Evolutionary conservation across 495 filamentous ascomycete species (phyloP).

Genomic region (Penicillium arizonense): DNA sequence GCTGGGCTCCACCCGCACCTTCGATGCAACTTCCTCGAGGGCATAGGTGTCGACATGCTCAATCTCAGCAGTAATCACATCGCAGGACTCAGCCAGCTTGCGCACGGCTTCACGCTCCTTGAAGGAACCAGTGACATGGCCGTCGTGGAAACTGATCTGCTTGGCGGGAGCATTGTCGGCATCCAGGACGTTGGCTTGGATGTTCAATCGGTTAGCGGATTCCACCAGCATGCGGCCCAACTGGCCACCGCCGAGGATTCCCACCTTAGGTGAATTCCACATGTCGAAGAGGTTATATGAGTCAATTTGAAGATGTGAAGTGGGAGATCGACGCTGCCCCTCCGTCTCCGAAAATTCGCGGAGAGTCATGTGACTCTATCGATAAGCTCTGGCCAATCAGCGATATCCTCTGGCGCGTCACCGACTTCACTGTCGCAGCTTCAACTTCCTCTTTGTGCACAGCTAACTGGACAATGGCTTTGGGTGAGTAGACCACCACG

Average conservation of each 20-base stretch:
- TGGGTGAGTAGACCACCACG: slow-evolving; percentile 28
- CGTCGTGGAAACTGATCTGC: slow-evolving; percentile 74
- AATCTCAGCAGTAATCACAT: slow-evolving; percentile 93
- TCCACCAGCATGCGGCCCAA: slow-evolving; percentile 96
- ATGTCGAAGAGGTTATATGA: slow-evolving; percentile 18
- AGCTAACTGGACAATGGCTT: slow-evolving; percentile 31
- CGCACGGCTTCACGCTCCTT: slow-evolving; percentile 74
- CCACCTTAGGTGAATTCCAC: slow-evolving; percentile 55
- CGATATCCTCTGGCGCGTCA: not conserved
- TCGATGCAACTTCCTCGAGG: slow-evolving; percentile 76
- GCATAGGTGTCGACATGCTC: slow-evolving; percentile 94
- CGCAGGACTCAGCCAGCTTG: slow-evolving; percentile 71
- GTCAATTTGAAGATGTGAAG: slow-evolving; percentile 6
- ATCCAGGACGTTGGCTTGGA: slow-evolving; percentile 80
- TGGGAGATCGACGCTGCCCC: slow-evolving; percentile 28
- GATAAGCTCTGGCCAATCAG: slow-evolving; percentile 29
- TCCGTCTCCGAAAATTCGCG: slow-evolving; percentile 31
- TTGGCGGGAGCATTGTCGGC: slow-evolving; percentile 79
- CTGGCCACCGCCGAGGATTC: slow-evolving; percentile 77
- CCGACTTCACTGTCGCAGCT: slow-evolving; percentile 8
- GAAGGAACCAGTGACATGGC: slow-evolving; percentile 83
- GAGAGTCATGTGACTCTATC: slow-evolving; percentile 29
- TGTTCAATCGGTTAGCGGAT: slow-evolving; percentile 81
- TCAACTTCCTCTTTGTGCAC: slow-evolving; percentile 13
- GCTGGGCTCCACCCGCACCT: slow-evolving; percentile 71